Conservation (phyloP, 176 grass and related monocot genomes). For the Urochloa ruziziensis region DNA sequence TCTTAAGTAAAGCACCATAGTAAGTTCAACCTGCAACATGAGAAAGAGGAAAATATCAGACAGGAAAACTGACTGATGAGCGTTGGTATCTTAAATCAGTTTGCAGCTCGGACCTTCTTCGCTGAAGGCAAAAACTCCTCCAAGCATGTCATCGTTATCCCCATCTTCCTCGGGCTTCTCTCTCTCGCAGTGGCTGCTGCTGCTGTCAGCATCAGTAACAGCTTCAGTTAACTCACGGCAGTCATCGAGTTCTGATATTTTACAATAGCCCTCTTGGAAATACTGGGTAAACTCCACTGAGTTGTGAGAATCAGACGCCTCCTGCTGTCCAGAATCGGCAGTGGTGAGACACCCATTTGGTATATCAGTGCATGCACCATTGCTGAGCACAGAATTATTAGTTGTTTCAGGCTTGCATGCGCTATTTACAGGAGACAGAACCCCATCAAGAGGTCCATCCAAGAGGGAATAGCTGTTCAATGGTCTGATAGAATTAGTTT, state of each 20-base stretch:
- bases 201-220: conserved; percentile 99
- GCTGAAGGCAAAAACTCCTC: conserved; percentile 94
- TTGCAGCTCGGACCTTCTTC: conserved; percentile 72
- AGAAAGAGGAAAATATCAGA: conserved; percentile 20
- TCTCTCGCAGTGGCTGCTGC: conserved; percentile 99
- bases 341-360: conserved; percentile 38
- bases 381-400: conserved; percentile 42
- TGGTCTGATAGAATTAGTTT: conserved; percentile 39
- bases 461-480: conserved; percentile 47
- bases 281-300: conserved; percentile 85
- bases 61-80: neutral
- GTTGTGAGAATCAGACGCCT: conserved; percentile 59
- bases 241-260: conserved; percentile 99
- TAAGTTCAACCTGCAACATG: conserved; percentile 62
- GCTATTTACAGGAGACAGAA: conserved; percentile 34
- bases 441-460: conserved; percentile 48
- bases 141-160: conserved; percentile 95
- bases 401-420: conserved; percentile 20
- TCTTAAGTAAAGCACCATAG: conserved; percentile 45
- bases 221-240: conserved; percentile 99
- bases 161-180: conserved; percentile 97
- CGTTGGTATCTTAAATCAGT: neutral
- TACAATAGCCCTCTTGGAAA: conserved; percentile 99
- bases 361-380: conserved; percentile 34
- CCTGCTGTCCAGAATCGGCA: conserved; percentile 51